phyloP scores from a whole-genome alignment of 78 protist species.

The Protostelium mycophagum region DNA sequence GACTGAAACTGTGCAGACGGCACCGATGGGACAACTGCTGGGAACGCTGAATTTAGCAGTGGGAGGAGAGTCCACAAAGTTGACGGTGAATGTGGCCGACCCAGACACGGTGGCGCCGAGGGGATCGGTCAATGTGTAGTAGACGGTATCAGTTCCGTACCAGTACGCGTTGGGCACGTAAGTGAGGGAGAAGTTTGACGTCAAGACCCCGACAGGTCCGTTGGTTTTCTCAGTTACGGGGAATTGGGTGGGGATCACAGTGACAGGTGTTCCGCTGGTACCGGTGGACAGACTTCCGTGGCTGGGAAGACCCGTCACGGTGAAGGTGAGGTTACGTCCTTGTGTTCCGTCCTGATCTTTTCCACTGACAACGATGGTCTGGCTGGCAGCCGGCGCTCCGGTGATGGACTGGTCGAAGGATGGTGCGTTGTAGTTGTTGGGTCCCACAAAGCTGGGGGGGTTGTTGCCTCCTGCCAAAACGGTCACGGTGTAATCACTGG shows the following conservation, averaged over 20 bases:
- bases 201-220: too few species aligned
- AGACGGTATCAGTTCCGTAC: neutral
- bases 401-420: neutral
- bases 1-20: neutral
- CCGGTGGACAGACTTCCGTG: neutral
- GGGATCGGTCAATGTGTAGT: neutral
- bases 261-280: neutral
- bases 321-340: neutral
- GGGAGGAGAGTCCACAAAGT: neutral
- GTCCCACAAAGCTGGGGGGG: neutral
- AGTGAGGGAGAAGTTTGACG: neutral
- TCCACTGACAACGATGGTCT: neutral
- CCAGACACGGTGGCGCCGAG: neutral
- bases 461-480: neutral
- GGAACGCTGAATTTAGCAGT: neutral
- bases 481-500: neutral
- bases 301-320: neutral
- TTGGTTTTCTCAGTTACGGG: too few species aligned
- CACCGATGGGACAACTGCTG: neutral
- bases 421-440: neutral
- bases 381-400: neutral
- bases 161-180: neutral
- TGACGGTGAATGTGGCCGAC: neutral
- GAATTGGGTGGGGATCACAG: neutral
- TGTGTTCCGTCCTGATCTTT: neutral